Evolutionary conservation across 148 eudicot genomes (phyloP), one percentile per base, ranked within the genome.

Genomic region (Bassia scoparia): DNA sequence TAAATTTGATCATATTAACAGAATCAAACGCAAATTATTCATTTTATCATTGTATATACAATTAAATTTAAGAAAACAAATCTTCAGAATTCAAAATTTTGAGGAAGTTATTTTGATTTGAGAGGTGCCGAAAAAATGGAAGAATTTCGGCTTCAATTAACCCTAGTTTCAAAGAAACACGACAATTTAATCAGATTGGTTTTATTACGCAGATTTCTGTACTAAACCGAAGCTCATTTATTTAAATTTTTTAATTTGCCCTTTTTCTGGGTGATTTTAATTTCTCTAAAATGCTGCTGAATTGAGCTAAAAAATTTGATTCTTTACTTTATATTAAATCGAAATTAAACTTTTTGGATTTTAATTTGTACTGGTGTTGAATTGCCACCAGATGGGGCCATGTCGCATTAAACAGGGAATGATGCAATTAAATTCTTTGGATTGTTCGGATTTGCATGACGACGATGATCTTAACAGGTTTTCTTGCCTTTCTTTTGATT

Each of bases 381-480:
- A 54, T 41, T 1, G 44, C 3, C 69, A n/a, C n/a, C n/a, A 90
- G 96, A 90, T 85, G 83, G 24, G 96, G n/a, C n/a, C n/a, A 90
- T 81, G 89, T 27, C 84, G 96, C n/a, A 67, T 90, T n/a, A n/a
- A n/a, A 88, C 96, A 16, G 91, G 96, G n/a, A n/a, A 31, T 44
- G 93, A 90, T 73, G 90, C 93, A 52, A 86, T 71, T 63, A 85
- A 85, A 80, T 88, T 90, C n/a, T 90, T 90, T 35, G 67, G 82
- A 33, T 72, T 90, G 87, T n/a, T 87, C 93, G 27, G 80, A 83
- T n/a, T 82, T 90, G 78, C 80, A 87, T n/a, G 21, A 80, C n/a
- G 90, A 59, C n/a, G 88, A 77, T 41, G 88, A 87, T 76, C 93
- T 88, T 72, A 88, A 71, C 90, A 82, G 96, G 96, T 87, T 52